Percentiles rank a stretch among this genome's conserved stretches.
phyloP scores from a whole-genome alignment of 2,329 filamentous ascomycete species.

The Cladosporium sp. region DNA sequence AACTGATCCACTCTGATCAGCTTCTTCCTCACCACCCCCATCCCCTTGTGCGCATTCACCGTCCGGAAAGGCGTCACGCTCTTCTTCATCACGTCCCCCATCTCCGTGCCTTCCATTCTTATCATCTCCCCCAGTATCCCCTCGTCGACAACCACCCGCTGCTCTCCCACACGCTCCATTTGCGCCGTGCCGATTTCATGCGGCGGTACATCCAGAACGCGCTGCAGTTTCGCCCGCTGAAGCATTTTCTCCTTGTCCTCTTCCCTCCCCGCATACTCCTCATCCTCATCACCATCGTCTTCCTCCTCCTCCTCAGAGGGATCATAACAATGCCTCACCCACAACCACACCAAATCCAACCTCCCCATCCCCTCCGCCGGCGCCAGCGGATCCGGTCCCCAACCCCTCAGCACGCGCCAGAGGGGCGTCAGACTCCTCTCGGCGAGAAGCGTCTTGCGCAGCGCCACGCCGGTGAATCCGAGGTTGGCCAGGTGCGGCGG shows the following conservation, averaged over 20 bases:
- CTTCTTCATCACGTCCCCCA: slow-evolving; percentile 26
- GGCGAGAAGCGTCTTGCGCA: slow-evolving; percentile 49
- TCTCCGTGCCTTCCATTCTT: slow-evolving; percentile 32
- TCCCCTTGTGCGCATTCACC: not conserved
- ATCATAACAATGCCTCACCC: slow-evolving; percentile 54
- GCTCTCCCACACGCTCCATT: slow-evolving; percentile 43
- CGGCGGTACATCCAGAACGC: slow-evolving; percentile 50
- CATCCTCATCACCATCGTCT: slow-evolving; percentile 11
- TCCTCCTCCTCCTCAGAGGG: slow-evolving; percentile 21
- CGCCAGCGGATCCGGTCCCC: slow-evolving; percentile 30
- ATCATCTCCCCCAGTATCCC: not conserved
- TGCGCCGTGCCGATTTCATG: slow-evolving; percentile 51
- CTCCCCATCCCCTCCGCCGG: slow-evolving; percentile 27
- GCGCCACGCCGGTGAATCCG: slow-evolving; percentile 42
- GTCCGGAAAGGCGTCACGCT: not conserved
- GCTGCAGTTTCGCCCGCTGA: slow-evolving; percentile 16
- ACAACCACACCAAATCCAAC: slow-evolving; percentile 53
- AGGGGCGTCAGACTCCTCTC: slow-evolving; percentile 37
- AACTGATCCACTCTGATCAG: slow-evolving; percentile 57
- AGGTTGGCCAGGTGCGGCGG: slow-evolving; percentile 33
- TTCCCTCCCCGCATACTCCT: no score
- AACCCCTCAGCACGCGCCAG: slow-evolving; percentile 57
- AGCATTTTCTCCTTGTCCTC: slow-evolving; percentile 20
- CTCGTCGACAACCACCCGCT: slow-evolving; percentile 14
- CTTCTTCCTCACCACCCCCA: slow-evolving; percentile 12